These are phyloP conservation scores for Phellopilus nigrolimitatus DNA, from an alignment of 1,284 basidiomycete species.

Conservation along the genomic window DNA sequence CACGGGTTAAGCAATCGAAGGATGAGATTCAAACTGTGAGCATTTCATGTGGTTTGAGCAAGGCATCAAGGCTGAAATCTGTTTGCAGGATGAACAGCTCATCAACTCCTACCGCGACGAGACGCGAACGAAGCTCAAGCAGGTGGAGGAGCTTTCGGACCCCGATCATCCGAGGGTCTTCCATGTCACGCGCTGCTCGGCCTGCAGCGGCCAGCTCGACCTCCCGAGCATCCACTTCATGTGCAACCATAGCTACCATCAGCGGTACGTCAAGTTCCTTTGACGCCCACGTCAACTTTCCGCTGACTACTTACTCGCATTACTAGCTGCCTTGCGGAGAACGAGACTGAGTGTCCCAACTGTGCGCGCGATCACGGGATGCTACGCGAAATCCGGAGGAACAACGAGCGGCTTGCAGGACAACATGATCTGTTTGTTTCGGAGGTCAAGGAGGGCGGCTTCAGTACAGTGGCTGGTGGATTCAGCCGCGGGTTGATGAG, in stretches of 20 bases:
- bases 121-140: constrained; percentile 75
- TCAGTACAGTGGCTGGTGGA: constrained; percentile 74
- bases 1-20: constrained; percentile 67
- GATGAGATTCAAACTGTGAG: constrained; percentile 78
- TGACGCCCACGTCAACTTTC: not conserved
- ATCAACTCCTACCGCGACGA: constrained; percentile 85
- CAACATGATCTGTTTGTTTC: constrained; percentile 87
- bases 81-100: constrained; percentile 75
- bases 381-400: constrained; percentile 80
- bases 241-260: constrained; percentile 97
- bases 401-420: constrained; percentile 77
- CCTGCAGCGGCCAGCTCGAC: constrained; percentile 85
- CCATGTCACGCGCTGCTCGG: constrained; percentile 88
- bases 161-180: constrained; percentile 79
- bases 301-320: constrained; percentile 1
- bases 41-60: constrained; percentile 10
- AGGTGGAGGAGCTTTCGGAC: constrained; percentile 79
- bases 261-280: constrained; percentile 50
- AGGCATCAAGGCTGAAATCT: no score
- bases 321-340: constrained; percentile 74
- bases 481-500: constrained; percentile 70
- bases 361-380: constrained; percentile 87
- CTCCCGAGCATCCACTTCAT: constrained; percentile 95
- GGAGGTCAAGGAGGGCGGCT: constrained; percentile 83
- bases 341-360: constrained; percentile 84